These are phyloP conservation scores for Myrica gale DNA, from an alignment of 306 rosid species.

Conservation along the genomic window DNA sequence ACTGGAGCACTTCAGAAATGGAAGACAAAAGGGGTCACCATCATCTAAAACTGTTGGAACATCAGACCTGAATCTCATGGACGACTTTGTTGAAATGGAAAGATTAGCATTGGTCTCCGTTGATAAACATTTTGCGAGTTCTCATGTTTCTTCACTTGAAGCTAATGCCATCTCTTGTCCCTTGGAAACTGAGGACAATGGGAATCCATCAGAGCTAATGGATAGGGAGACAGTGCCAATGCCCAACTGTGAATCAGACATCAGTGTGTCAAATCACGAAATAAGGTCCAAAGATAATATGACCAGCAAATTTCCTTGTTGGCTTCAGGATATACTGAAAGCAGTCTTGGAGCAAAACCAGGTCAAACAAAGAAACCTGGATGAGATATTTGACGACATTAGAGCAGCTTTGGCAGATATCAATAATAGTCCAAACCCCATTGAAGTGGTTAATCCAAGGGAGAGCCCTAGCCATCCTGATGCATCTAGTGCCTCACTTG, in stretches of 20 bases:
- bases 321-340: conserved; percentile 60
- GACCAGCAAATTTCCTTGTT: conserved; percentile 43
- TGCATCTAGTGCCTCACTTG: conserved; percentile 25
- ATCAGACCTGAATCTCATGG: conserved; percentile 81
- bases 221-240: conserved; percentile 43
- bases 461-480: conserved; percentile 34
- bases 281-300: conserved; percentile 28
- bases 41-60: conserved; percentile 51
- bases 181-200: conserved; percentile 36
- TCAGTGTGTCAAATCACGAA: conserved; percentile 38
- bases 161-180: conserved; percentile 36
- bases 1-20: conserved; percentile 58
- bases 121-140: conserved; percentile 39
- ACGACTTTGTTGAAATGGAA: conserved; percentile 94
- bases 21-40: conserved; percentile 46
- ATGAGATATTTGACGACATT: conserved; percentile 49
- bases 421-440: conserved; percentile 28
- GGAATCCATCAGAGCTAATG: conserved; percentile 32
- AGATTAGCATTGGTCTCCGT: conserved; percentile 70
- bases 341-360: conserved; percentile 51
- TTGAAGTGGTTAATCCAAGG: conserved; percentile 22
- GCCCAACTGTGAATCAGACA: conserved; percentile 39
- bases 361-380: conserved; percentile 41
- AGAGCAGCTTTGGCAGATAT: conserved; percentile 44
- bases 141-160: conserved; percentile 39